Evolutionary conservation across 345 rosid species (phyloP), one percentile per base, ranked within the genome.

Genomic region (Iberis pinnata): DNA sequence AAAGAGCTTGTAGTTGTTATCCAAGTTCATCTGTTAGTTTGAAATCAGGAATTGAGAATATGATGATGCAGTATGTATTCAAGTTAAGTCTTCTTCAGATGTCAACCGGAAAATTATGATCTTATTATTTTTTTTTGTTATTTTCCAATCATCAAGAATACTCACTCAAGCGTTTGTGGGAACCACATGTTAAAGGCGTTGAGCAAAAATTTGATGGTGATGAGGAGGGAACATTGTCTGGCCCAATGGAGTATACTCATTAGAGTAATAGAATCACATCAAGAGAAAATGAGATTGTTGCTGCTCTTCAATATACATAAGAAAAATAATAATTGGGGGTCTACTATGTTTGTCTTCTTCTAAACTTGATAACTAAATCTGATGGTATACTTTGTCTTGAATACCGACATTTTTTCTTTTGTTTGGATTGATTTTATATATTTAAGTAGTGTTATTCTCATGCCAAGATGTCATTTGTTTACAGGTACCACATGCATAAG

Each of bases 1-100:
- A 92, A 77, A 94, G 97, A 69, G 96, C 97, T 25, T 92, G 98
- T 71, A 92, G 97, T 38, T 96, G 98, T 58, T 92, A 97, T 71
- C 98, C 97, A 14, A 92, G 96, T 71, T 92, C 97, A 47, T 78
- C 98, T 14, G 97, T 92, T 63, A 92, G 96, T 46, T 64, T 92
- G 76, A 92, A 92, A 78, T 92, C 97, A 53, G 97, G 97, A 53
- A 92, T 92, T 35, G 97, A 92, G 53, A 92, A 88, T 76, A 92
- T 92, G 98, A 70, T 92, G 57, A 92, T 92, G 98, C 98, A 92
- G 70, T 92, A 92, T 61, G 81, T 92, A 22, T 80, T 95, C 7
- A 97, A 92, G 85, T 96, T 92, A 83, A 70, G n/a, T n/a, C n/a
- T n/a, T n/a, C 38, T 8, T 63, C 9, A 31, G 37, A 13, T 51